Percentiles rank a stretch among this genome's conserved stretches.
phyloP scores from a whole-genome alignment of 495 filamentous ascomycete species.

The Aspergillus taichungensis region DNA sequence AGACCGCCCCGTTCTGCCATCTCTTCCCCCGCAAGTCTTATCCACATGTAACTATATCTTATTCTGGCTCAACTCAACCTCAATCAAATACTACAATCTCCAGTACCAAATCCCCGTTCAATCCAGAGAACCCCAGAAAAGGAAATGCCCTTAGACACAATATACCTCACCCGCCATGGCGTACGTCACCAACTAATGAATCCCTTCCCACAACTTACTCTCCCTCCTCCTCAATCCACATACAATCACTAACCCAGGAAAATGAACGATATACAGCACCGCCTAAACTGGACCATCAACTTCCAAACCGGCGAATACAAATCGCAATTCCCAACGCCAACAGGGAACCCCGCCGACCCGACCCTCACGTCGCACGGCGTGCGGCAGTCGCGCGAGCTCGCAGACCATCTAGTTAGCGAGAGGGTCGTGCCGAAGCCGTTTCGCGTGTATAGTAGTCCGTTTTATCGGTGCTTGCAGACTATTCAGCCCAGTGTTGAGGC shows the following conservation, averaged over 20 bases:
- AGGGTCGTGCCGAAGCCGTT: conserved; percentile 57
- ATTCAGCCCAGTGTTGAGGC: conserved; percentile 58
- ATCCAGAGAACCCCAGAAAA: neutral
- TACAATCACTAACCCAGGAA: conserved; percentile 2
- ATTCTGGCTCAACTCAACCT: conserved; percentile 8
- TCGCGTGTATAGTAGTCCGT: conserved; percentile 71
- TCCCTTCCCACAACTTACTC: neutral
- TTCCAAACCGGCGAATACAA: conserved; percentile 64
- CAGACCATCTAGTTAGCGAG: conserved; percentile 47
- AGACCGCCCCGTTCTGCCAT: too few relatives aligned
- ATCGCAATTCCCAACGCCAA: conserved; percentile 62
- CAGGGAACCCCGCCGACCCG: conserved; percentile 79
- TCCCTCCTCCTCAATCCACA: too few relatives aligned
- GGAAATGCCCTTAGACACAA: conserved; percentile 56
- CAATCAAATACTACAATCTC: neutral
- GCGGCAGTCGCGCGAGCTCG: conserved; percentile 73
- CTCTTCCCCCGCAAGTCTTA: too few relatives aligned
- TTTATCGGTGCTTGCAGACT: conserved; percentile 90
- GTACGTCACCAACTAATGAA: conserved; percentile 46
- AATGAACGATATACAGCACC: conserved; percentile 51
- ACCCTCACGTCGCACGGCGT: conserved; percentile 79
- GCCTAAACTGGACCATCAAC: conserved; percentile 80
- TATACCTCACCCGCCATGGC: conserved; percentile 80
- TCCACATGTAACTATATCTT: conserved; percentile 19
- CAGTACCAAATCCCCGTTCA: too few relatives aligned